These are phyloP conservation scores for Aquilaria yunnanensis DNA, from an alignment of 345 rosid genomes.

Conservation along the genomic window DNA sequence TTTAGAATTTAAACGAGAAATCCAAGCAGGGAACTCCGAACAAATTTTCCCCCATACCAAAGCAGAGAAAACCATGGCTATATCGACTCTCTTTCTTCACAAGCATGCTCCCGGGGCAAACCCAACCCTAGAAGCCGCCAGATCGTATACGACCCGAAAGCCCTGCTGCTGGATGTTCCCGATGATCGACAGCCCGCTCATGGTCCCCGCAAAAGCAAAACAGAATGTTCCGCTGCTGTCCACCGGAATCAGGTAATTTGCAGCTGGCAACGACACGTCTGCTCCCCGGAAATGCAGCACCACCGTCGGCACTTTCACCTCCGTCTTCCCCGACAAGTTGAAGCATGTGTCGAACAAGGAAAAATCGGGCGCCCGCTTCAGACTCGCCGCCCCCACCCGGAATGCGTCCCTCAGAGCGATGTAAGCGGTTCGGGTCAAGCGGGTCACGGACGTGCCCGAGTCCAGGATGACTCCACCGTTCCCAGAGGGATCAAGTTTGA, in stretches of 20 bases:
- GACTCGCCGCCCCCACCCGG: conserved; percentile 35
- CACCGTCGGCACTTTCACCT: conserved; percentile 76
- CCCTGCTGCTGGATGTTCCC: conserved; percentile 99
- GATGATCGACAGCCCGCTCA: conserved; percentile 74
- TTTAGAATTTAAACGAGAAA: too few species aligned
- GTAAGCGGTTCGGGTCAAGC: conserved; percentile 70
- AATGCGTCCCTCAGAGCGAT: conserved; percentile 59
- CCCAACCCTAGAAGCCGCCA: conserved; percentile 69
- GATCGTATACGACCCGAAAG: conserved; percentile 79
- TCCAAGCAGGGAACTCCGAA: too few species aligned
- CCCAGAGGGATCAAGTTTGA: conserved; percentile 65
- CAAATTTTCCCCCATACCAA: too few species aligned
- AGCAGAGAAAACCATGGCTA: too few species aligned
- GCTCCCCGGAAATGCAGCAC: conserved; percentile 66
- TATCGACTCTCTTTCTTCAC: conserved; percentile 7
- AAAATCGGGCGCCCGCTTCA: conserved; percentile 47
- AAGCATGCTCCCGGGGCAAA: conserved; percentile 88
- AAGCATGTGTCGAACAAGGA: conserved; percentile 82
- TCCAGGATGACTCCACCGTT: conserved; percentile 92
- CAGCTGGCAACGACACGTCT: conserved; percentile 73
- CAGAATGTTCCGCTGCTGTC: conserved; percentile 69
- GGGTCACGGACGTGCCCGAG: conserved; percentile 83
- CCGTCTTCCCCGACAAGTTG: conserved; percentile 55
- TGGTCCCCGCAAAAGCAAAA: conserved; percentile 93
- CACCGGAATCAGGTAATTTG: conserved; percentile 86